Percentiles rank a stretch among this genome's conserved stretches.
These are phyloP conservation scores for Oryza nivara DNA, from an alignment of 176 grass and related monocot species.

Conservation along the genomic window DNA sequence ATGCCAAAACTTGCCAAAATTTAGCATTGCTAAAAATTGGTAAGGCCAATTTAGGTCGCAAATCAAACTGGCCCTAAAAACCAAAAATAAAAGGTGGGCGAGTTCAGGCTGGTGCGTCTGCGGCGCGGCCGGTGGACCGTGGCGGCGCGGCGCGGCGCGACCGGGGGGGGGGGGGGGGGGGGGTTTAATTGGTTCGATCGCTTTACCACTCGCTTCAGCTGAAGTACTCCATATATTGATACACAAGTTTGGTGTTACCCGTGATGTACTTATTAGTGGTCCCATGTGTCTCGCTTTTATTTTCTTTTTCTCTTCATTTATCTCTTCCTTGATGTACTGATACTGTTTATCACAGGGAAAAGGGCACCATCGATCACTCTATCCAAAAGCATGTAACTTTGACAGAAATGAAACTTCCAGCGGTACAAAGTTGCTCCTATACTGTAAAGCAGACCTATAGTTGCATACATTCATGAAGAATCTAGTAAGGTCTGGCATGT, in stretches of 20 bases:
- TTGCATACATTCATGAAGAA: background rate
- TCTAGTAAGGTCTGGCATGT: too few species aligned
- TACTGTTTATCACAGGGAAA: background rate
- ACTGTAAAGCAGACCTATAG: background rate
- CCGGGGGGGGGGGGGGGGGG: too few species aligned
- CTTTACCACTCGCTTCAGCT: background rate
- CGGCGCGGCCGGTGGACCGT: background rate
- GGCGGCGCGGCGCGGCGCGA: background rate
- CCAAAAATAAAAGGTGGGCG: background rate
- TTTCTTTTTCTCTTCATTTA: background rate
- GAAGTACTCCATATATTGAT: background rate
- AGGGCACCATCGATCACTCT: background rate
- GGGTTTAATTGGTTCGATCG: background rate
- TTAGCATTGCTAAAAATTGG: too few species aligned
- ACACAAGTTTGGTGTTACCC: background rate
- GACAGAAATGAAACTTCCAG: background rate
- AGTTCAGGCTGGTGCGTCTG: background rate
- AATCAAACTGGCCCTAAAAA: too few species aligned
- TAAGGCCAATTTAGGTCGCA: too few species aligned
- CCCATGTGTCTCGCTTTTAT: background rate
- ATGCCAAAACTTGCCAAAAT: too few species aligned
- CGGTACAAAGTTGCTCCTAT: background rate
- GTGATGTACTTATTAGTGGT: background rate
- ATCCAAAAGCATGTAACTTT: background rate
- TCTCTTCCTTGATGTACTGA: background rate